Evolutionary conservation across 2,329 filamentous ascomycete species (phyloP).

Genomic region (Colletotrichum sublineola): DNA sequence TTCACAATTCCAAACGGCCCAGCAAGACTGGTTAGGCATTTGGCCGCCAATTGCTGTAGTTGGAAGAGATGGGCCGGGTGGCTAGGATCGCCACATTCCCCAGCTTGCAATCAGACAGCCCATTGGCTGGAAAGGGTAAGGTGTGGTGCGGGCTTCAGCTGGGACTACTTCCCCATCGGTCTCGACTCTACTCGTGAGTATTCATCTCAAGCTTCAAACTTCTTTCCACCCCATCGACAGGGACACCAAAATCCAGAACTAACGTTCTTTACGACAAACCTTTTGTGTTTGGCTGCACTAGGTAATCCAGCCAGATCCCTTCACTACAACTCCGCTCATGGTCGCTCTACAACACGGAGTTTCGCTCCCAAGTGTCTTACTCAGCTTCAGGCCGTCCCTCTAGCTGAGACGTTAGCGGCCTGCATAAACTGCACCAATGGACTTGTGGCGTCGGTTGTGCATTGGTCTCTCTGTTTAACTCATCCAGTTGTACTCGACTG

Average conservation of each 20-base stretch:
- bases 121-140: slow-evolving; percentile 2
- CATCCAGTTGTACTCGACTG: slow-evolving; percentile 35
- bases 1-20: slow-evolving; percentile 18
- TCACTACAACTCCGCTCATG: not conserved
- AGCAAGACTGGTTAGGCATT: not conserved
- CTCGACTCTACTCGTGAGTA: not conserved
- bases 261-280: slow-evolving; percentile 7
- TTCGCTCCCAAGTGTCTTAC: not conserved
- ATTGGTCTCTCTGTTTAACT: slow-evolving; percentile 33
- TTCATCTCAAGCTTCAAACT: slow-evolving; percentile 15
- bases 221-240: not conserved
- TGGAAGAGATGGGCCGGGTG: not conserved
- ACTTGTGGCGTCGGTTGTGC: slow-evolving; percentile 27
- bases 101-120: not conserved
- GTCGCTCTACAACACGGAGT: slow-evolving; percentile 1
- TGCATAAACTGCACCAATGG: slow-evolving; percentile 39
- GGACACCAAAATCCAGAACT: not conserved
- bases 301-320: not conserved
- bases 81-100: slow-evolving; percentile 14
- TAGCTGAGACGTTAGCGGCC: slow-evolving; percentile 40
- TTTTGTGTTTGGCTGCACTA: not conserved
- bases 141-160: slow-evolving; percentile 3
- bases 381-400: slow-evolving; percentile 26
- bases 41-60: not conserved
- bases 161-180: not conserved